Evolutionary conservation across 306 rosid species (phyloP).

Genomic region (Trifolium pratense): DNA sequence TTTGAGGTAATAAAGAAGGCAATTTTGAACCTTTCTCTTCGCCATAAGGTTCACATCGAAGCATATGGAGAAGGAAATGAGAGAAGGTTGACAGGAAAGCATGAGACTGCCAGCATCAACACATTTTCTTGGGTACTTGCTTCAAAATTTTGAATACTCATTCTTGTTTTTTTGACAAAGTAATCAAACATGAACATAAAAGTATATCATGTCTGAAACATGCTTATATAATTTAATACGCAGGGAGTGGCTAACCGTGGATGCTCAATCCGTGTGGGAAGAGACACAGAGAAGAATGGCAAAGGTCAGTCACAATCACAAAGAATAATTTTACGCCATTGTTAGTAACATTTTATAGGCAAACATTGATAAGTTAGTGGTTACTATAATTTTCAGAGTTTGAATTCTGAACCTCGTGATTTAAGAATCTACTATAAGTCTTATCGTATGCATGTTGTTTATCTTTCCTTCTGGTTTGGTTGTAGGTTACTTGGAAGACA

Average conservation of each 20-base stretch:
- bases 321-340: background rate
- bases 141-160: conserved; percentile 25
- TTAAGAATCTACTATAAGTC: background rate
- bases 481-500: conserved; percentile 96
- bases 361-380: no score
- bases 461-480: conserved; percentile 8
- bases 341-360: no score
- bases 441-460: background rate
- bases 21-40: conserved; percentile 91
- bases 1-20: conserved; percentile 91
- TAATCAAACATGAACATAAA: background rate
- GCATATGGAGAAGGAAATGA: conserved; percentile 99
- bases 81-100: conserved; percentile 98
- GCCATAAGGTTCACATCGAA: conserved; percentile 80
- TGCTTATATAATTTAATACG: conserved; percentile 41
- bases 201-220: conserved; percentile 17
- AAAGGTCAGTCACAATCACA: conserved; percentile 64
- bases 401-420: background rate
- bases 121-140: conserved; percentile 90
- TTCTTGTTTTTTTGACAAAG: conserved; percentile 26
- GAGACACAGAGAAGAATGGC: conserved; percentile 86
- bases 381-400: background rate
- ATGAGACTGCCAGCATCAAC: conserved; percentile 88
- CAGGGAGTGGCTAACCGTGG: conserved; percentile 99
- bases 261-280: conserved; percentile 98